Conservation (phyloP, 139 green algal species). For the Closterium sp. region DNA sequence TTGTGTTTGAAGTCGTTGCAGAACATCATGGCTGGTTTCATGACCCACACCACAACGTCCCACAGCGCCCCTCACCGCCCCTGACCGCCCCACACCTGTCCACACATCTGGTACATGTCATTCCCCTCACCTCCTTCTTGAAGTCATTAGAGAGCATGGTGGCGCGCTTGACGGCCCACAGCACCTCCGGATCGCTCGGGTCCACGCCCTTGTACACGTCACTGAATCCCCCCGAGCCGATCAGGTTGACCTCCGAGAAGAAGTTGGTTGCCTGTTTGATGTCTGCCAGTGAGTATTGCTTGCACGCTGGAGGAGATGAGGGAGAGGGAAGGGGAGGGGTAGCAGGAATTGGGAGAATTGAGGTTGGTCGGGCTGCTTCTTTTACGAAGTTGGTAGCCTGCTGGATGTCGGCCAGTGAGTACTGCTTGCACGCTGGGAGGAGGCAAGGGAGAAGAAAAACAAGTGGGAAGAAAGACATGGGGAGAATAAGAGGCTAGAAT, state of each 20-base stretch:
- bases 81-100: too few species aligned
- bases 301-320: too few species aligned
- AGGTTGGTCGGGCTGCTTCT: too few species aligned
- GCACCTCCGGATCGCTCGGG: neutral
- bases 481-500: too few species aligned
- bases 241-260: neutral
- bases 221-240: neutral
- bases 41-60: too few species aligned
- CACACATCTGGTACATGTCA: too few species aligned
- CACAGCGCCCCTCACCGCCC: too few species aligned
- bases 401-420: neutral
- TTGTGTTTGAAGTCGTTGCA: too few species aligned
- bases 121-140: neutral
- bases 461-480: too few species aligned
- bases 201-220: neutral
- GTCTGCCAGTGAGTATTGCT: neutral
- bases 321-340: too few species aligned
- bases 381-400: too few species aligned
- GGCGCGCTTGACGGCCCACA: neutral
- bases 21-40: too few species aligned
- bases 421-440: neutral
- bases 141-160: neutral
- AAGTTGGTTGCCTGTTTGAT: neutral
- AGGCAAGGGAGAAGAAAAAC: neutral
- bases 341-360: neutral